Evolutionary conservation across 371 early-diverging fungal species (phyloP).

Genomic region (Saksenaea vasiformis): DNA sequence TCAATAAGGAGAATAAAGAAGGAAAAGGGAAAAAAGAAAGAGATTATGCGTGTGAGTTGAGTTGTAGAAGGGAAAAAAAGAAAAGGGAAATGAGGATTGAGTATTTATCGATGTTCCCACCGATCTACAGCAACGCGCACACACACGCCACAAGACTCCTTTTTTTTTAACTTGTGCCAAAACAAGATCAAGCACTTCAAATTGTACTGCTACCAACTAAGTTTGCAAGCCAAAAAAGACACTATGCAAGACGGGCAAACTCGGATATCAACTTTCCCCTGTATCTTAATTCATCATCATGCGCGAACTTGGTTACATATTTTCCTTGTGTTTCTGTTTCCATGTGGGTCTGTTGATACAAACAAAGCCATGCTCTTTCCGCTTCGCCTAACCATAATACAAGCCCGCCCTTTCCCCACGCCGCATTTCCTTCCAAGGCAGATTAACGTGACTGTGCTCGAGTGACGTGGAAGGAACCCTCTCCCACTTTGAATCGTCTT

Average conservation of each 20-base stretch:
- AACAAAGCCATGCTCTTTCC: neutral
- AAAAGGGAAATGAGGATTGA: neutral
- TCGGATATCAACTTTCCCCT: neutral
- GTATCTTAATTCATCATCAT: constrained; percentile 1
- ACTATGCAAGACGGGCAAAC: neutral
- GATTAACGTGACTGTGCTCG: neutral
- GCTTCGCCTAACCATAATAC: neutral
- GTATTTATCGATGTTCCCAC: constrained; percentile 5
- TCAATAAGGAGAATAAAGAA: neutral
- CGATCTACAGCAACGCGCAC: neutral
- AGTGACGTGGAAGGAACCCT: neutral
- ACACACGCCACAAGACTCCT: constrained; percentile 2
- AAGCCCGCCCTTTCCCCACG: neutral
- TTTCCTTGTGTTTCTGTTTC: neutral
- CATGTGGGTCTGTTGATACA: constrained; percentile 1
- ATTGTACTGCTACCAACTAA: neutral
- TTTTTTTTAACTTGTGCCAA: neutral
- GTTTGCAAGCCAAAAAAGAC: neutral
- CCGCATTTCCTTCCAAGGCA: neutral
- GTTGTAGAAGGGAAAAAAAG: neutral
- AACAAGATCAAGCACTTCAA: neutral
- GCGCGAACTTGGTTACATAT: neutral
- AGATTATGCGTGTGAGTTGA: neutral
- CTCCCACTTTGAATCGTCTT: neutral
- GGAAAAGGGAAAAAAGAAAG: neutral